phyloP scores from a whole-genome alignment of 306 rosid species.

The Cicer chorassanicum region DNA sequence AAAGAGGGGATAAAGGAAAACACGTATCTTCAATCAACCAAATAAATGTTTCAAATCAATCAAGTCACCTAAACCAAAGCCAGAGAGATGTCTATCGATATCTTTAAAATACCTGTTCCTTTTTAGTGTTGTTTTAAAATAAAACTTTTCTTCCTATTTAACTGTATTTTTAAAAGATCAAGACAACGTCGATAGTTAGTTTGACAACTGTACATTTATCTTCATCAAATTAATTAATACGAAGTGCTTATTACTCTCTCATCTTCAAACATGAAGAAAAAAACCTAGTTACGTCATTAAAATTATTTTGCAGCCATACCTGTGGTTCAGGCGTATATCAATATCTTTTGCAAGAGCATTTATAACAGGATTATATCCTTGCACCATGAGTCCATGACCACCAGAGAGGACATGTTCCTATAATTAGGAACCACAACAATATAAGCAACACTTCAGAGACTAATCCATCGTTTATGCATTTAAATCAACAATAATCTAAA shows the following conservation, averaged over 20 bases:
- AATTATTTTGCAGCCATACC: slow-evolving; percentile 51
- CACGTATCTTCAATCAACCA: neutral
- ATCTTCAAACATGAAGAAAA: slow-evolving; percentile 33
- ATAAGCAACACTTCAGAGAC: slow-evolving; percentile 42
- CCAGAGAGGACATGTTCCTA: slow-evolving; percentile 83
- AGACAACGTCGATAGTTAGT: neutral
- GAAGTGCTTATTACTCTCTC: slow-evolving; percentile 22
- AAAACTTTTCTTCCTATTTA: neutral
- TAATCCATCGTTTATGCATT: slow-evolving; percentile 23
- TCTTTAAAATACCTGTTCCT: neutral
- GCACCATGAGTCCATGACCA: slow-evolving; percentile 89
- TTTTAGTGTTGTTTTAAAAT: neutral
- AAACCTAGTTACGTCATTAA: slow-evolving; percentile 10
- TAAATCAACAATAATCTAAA: slow-evolving; percentile 34
- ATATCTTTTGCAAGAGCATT: slow-evolving; percentile 72
- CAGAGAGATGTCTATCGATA: neutral
- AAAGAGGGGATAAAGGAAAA: neutral
- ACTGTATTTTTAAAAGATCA: neutral
- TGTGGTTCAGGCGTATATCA: slow-evolving; percentile 67
- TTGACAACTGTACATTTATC: neutral
- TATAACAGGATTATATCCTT: slow-evolving; percentile 75
- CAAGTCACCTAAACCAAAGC: slow-evolving; percentile 16
- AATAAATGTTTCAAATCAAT: slow-evolving; percentile 21
- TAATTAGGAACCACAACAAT: slow-evolving; percentile 35
- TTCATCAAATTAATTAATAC: neutral